Evolutionary conservation across 2,329 filamentous ascomycete species (phyloP).

Genomic region (Calonectria henricotiae): DNA sequence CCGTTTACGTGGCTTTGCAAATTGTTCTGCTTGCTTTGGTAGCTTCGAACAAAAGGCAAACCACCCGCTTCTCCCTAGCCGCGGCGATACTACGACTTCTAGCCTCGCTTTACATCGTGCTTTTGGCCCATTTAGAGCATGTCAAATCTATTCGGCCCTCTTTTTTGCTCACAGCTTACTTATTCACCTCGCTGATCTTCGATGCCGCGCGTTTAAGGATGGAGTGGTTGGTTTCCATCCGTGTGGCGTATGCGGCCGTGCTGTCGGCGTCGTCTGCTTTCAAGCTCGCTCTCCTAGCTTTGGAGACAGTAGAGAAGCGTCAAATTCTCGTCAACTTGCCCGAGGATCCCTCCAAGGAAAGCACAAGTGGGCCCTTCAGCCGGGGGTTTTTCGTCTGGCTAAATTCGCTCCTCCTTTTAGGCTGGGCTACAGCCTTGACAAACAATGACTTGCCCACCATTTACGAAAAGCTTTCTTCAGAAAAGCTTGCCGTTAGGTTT

Average conservation of each 20-base stretch:
- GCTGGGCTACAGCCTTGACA: constrained; percentile 61
- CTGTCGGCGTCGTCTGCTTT: constrained; percentile 45
- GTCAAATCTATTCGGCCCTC: constrained; percentile 57
- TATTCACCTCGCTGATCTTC: constrained; percentile 55
- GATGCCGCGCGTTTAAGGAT: constrained; percentile 55
- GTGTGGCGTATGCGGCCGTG: constrained; percentile 49
- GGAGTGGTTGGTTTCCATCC: constrained; percentile 54
- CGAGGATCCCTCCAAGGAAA: constrained; percentile 64
- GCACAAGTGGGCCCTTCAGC: constrained; percentile 60
- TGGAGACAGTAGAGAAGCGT: constrained; percentile 56
- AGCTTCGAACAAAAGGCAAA: constrained; percentile 48
- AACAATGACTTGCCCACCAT: constrained; percentile 53
- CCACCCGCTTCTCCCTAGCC: constrained; percentile 53
- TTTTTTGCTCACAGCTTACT: constrained; percentile 53
- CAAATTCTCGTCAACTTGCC: constrained; percentile 59
- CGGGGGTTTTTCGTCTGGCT: constrained; percentile 57
- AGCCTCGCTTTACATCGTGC: constrained; percentile 50
- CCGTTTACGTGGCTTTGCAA: constrained; percentile 48
- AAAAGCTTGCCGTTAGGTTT: constrained; percentile 51
- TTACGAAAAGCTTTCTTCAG: constrained; percentile 54
- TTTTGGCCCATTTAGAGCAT: constrained; percentile 54
- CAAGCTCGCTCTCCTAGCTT: constrained; percentile 50
- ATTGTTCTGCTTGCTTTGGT: constrained; percentile 51
- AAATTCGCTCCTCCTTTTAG: constrained; percentile 64
- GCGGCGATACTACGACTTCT: constrained; percentile 53